These are phyloP conservation scores for Colletotrichum incanum DNA, from an alignment of 2,329 filamentous ascomycete genomes.

Conservation along the genomic window DNA sequence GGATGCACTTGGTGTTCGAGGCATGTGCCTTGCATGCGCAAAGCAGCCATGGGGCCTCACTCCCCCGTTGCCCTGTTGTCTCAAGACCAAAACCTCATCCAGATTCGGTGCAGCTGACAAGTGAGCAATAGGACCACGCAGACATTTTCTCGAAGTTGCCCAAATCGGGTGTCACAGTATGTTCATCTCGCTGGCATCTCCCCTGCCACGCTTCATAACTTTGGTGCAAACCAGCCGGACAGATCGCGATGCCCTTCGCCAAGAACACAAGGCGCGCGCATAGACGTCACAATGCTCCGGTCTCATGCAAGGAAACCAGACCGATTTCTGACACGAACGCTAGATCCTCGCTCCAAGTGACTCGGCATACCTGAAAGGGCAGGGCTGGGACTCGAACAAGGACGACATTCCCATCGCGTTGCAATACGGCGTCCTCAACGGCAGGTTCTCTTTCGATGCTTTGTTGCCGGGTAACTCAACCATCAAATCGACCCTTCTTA, in stretches of 20 bases:
- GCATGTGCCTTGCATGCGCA: conserved; percentile 20
- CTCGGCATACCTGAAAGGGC: conserved; percentile 63
- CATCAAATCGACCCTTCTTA: conserved; percentile 63
- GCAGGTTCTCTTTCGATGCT: conserved; percentile 59
- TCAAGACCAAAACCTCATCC: background rate
- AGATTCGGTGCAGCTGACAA: conserved; percentile 9
- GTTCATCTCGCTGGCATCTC: conserved; percentile 42
- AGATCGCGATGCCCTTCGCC: background rate
- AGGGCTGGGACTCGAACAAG: conserved; percentile 58
- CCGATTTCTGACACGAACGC: conserved; percentile 12
- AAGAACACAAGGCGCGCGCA: background rate
- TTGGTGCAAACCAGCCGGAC: background rate
- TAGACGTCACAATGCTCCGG: conserved; percentile 3
- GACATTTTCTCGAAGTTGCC: conserved; percentile 61
- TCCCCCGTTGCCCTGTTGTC: conserved; percentile 40
- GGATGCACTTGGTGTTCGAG: conserved; percentile 2
- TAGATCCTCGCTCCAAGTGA: conserved; percentile 72
- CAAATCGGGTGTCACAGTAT: conserved; percentile 61
- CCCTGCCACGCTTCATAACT: background rate
- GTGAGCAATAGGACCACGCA: conserved; percentile 55
- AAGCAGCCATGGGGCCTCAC: conserved; percentile 29
- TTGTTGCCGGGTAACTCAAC: conserved; percentile 56
- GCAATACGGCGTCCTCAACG: conserved; percentile 73
- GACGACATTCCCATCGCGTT: conserved; percentile 62
- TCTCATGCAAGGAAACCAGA: background rate